These are phyloP conservation scores for Castanopsis chinensis DNA, from an alignment of 306 rosid species.

Conservation along the genomic window DNA sequence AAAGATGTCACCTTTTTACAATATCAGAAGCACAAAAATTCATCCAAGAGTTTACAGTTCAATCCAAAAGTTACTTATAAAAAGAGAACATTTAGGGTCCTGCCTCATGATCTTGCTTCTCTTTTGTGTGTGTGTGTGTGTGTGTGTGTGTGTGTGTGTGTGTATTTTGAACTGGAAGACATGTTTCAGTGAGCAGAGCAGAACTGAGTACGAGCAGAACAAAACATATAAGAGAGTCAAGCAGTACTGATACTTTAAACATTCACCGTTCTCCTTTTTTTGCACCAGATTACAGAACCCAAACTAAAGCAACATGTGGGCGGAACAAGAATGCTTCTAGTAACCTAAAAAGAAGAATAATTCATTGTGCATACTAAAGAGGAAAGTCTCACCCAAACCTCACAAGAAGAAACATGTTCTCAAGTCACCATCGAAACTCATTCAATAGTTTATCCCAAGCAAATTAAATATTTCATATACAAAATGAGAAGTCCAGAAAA, in stretches of 20 bases:
- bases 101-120: conserved; percentile 15
- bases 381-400: conserved; percentile 64
- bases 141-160: neutral
- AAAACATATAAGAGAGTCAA: conserved; percentile 36
- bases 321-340: conserved; percentile 43
- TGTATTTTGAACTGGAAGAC: conserved; percentile 27
- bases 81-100: neutral
- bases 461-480: too few species aligned
- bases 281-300: conserved; percentile 57
- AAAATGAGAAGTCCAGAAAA: too few species aligned
- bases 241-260: conserved; percentile 52
- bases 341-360: conserved; percentile 69
- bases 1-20: too few species aligned
- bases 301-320: conserved; percentile 47
- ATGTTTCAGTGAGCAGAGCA: conserved; percentile 19
- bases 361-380: conserved; percentile 57
- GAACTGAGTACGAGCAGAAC: conserved; percentile 23
- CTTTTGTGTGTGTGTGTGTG: neutral
- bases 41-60: too few species aligned
- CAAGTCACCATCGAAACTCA: conserved; percentile 38
- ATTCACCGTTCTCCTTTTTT: conserved; percentile 30
- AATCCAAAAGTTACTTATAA: too few species aligned
- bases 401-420: conserved; percentile 57
- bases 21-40: too few species aligned
- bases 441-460: conserved; percentile 38